phyloP scores from a whole-genome alignment of 176 grass and related monocot species.

The Echinochloa phyllopogon region DNA sequence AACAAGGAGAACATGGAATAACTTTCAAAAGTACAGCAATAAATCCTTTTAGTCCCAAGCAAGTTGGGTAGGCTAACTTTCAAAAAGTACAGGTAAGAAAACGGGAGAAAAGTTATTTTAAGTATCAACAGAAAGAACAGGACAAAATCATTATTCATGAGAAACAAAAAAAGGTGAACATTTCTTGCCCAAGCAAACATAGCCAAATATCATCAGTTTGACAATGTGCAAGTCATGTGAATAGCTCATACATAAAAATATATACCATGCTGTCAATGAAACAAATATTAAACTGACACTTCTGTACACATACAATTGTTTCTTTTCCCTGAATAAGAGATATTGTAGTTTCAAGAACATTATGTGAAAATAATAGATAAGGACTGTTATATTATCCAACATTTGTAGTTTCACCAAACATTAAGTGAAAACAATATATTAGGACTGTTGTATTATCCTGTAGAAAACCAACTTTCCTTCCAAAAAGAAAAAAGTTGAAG shows the following conservation, averaged over 20 bases:
- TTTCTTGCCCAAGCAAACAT: slow-evolving; percentile 7
- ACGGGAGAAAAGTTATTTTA: not conserved
- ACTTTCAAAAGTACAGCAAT: not conserved
- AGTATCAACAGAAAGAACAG: slow-evolving; percentile 33
- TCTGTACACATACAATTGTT: slow-evolving; percentile 9
- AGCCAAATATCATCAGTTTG: slow-evolving; percentile 30
- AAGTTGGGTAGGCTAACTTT: not conserved
- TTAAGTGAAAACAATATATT: slow-evolving; percentile 11
- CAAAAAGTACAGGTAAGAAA: not conserved
- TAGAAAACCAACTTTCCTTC: slow-evolving; percentile 2
- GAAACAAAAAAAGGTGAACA: slow-evolving; percentile 5
- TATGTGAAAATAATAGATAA: slow-evolving; percentile 17
- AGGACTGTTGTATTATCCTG: not conserved
- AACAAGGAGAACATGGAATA: slow-evolving; percentile 32
- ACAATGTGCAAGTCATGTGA: slow-evolving; percentile 7
- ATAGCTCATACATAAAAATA: slow-evolving; percentile 1
- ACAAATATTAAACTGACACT: slow-evolving; percentile 24
- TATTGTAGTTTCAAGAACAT: slow-evolving; percentile 27
- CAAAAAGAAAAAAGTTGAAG: slow-evolving; percentile 1
- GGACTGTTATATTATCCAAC: slow-evolving; percentile 6
- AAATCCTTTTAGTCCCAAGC: not conserved
- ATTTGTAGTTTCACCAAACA: slow-evolving; percentile 31
- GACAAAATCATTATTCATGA: not conserved
- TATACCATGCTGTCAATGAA: not conserved
- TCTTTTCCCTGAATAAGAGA: slow-evolving; percentile 14